Conservation (phyloP, 768 basidiomycete genomes). For the Lactarius sp. region DNA sequence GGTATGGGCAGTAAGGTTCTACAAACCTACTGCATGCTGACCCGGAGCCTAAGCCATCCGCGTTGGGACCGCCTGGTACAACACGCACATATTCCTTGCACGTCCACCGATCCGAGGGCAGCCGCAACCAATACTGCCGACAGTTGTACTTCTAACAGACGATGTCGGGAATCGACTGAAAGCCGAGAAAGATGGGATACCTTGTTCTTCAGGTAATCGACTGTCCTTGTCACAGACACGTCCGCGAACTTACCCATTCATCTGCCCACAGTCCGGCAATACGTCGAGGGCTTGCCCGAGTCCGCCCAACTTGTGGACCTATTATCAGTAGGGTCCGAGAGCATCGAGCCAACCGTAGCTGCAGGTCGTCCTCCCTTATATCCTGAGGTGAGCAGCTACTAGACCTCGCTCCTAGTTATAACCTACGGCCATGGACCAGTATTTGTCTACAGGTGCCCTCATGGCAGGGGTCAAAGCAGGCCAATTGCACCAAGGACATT, state of each 20-base stretch:
- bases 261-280: constrained; percentile 55
- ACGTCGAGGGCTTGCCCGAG: constrained; percentile 70
- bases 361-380: constrained; percentile 54
- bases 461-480: constrained; percentile 82
- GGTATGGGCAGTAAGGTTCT: constrained; percentile 40
- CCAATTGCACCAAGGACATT: constrained; percentile 85
- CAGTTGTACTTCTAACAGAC: constrained; percentile 81
- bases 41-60: constrained; percentile 67
- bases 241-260: neutral
- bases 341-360: constrained; percentile 58
- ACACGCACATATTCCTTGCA: constrained; percentile 55
- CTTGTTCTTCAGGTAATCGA: constrained; percentile 54
- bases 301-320: constrained; percentile 72
- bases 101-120: constrained; percentile 51
- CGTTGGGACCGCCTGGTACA: constrained; percentile 84
- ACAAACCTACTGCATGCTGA: constrained; percentile 4
- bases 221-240: neutral
- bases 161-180: constrained; percentile 80
- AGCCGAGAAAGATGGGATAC: constrained; percentile 61
- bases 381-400: constrained; percentile 51
- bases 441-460: constrained; percentile 66
- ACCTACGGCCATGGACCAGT: constrained; percentile 43
- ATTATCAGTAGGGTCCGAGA: constrained; percentile 64
- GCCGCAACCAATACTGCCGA: constrained; percentile 42
- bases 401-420: neutral